Evolutionary conservation across 768 basidiomycete species (phyloP), one percentile per base, ranked within the genome.

Genomic region (Rickenella mellea): DNA sequence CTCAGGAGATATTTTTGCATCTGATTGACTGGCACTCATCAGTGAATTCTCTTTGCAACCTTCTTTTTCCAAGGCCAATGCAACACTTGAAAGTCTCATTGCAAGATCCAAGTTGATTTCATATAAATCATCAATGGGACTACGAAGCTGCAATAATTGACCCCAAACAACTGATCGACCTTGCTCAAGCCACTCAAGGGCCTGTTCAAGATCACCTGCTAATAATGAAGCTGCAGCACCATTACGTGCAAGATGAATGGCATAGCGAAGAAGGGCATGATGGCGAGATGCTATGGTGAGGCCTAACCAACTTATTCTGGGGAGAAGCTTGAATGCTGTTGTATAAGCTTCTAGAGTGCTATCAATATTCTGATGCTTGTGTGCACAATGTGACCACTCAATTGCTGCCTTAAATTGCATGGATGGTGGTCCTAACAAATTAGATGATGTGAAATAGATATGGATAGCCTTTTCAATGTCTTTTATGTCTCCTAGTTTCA

Each of bases 151-250:
- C 9, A 35, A 19, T 10, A 49, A 24, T 32, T 49, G 47, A 10
- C 22, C 28, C 48, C 48, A 49, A 20, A 49, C 48, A 25, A 49
- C 40, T 7, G 24, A 36, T 10, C 48, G 48, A n/a, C 48, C 48
- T 17, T 49, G 31, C 20, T 49, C 48, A 17, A 44, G 11, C 48
- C 47, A 44, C 28, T 49, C 48, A 11, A 49, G 4, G 9, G 48
- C 48, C 5, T 31, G 11, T 28, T 49, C 36, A 20, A 21, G 20
- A 19, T 48, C 39, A 19, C 30, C 37, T 4, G n/a, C n/a, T 27
- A n/a, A 28, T 42, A 52, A 41, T 31, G 57, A 55, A n/a, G n/a
- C n/a, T 20, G 29, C 38, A 45, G 3, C 33, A 32, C n/a, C n/a
- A 31, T 28, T 39, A 15, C 20, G 27, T 22, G 6, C 9, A 27